Conservation (phyloP, 2,329 filamentous ascomycete species). For the Albophoma yamanashiensis region DNA sequence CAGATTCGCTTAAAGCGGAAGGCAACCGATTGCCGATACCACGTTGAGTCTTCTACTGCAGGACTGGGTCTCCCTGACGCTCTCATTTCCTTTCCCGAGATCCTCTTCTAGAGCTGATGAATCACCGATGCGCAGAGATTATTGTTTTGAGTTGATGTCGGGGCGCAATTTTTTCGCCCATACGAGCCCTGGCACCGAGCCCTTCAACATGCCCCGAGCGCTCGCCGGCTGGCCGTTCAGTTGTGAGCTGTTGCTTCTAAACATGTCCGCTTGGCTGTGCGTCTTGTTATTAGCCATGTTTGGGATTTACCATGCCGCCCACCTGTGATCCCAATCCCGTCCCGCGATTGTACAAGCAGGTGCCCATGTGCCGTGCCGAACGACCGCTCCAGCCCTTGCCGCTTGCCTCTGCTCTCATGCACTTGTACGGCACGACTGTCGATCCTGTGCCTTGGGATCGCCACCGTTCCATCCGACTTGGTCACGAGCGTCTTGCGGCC, state of each 20-base stretch:
- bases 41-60: background rate
- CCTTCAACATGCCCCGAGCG: background rate
- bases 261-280: background rate
- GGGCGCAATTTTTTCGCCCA: background rate
- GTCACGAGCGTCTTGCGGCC: background rate
- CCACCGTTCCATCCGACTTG: background rate
- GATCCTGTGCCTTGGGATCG: background rate
- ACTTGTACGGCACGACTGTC: background rate
- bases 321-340: background rate
- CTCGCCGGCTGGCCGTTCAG: background rate
- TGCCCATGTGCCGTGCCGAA: background rate
- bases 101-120: background rate
- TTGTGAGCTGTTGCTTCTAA: background rate
- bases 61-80: background rate
- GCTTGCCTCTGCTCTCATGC: background rate
- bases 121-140: background rate
- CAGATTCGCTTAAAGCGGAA: background rate
- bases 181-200: background rate
- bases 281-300: background rate
- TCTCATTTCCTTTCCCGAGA: background rate
- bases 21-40: background rate
- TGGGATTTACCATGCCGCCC: background rate
- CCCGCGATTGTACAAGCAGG: background rate
- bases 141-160: background rate
- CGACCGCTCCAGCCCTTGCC: background rate